Percentiles rank a stretch among this genome's conserved stretches.
Conservation (phyloP, 2,329 filamentous ascomycete genomes). For the Hypoxylon rubiginosum region DNA sequence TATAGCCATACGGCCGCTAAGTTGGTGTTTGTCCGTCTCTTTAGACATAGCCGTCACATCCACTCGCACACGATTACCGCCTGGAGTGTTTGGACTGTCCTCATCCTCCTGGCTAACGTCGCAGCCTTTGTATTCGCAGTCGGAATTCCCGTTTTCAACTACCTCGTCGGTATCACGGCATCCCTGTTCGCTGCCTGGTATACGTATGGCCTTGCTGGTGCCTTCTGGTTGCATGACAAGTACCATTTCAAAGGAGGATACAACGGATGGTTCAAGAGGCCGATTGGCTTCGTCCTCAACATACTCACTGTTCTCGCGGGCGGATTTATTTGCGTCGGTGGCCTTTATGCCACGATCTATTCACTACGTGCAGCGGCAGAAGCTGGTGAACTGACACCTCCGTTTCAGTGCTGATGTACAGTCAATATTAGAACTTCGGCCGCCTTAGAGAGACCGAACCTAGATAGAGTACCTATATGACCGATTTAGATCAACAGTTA, state of each 20-base stretch:
- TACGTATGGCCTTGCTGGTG: constrained; percentile 65
- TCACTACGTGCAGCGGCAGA: constrained; percentile 44
- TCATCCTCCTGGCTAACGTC: constrained; percentile 62
- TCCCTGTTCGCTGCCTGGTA: constrained; percentile 67
- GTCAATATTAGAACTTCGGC: no score
- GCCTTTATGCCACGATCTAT: constrained; percentile 63
- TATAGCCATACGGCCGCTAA: constrained; percentile 67
- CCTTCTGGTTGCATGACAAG: constrained; percentile 65
- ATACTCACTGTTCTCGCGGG: constrained; percentile 60
- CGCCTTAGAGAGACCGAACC: not conserved
- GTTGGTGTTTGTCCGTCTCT: constrained; percentile 64
- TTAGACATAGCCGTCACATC: constrained; percentile 60
- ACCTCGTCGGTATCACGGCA: constrained; percentile 64
- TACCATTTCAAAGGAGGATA: constrained; percentile 59
- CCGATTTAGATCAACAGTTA: not conserved
- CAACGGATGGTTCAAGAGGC: constrained; percentile 55
- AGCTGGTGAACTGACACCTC: constrained; percentile 44
- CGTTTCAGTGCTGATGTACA: constrained; percentile 49
- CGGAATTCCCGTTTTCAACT: constrained; percentile 67
- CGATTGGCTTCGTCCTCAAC: constrained; percentile 56
- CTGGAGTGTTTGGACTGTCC: constrained; percentile 61
- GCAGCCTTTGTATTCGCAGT: constrained; percentile 60
- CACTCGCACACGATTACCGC: constrained; percentile 62
- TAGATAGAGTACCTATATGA: not conserved
- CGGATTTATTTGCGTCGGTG: constrained; percentile 63